These are phyloP conservation scores for Amanita subjunquillea DNA, from an alignment of 768 basidiomycete genomes.

Conservation along the genomic window DNA sequence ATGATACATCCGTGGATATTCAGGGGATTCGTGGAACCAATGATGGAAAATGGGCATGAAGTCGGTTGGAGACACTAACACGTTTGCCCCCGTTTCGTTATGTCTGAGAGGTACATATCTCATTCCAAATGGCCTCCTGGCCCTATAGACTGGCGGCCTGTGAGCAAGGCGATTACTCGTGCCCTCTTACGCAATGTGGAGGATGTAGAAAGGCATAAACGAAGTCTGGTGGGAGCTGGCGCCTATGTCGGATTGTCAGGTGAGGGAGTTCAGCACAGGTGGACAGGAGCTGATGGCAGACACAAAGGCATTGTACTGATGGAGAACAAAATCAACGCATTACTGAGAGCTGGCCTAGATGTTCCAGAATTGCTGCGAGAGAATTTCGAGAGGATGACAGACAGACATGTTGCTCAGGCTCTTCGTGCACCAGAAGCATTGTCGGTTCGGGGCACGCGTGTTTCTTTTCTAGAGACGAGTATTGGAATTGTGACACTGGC, in stretches of 20 bases:
- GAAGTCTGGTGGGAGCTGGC: constrained; percentile 12
- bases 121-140: constrained; percentile 1
- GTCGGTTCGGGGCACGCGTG: neutral
- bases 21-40: constrained; percentile 57
- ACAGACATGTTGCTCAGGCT: constrained; percentile 1
- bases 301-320: constrained; percentile 9
- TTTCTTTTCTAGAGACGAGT: constrained; percentile 31
- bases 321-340: constrained; percentile 8
- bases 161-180: constrained; percentile 14
- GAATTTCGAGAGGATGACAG: constrained; percentile 8
- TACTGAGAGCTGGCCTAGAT: constrained; percentile 1
- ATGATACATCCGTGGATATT: constrained; percentile 34
- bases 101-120: constrained; percentile 4
- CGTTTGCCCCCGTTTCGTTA: neutral
- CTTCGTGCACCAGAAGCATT: neutral
- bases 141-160: constrained; percentile 11
- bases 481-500: constrained; percentile 28
- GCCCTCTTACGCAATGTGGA: constrained; percentile 18
- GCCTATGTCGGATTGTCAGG: constrained; percentile 19
- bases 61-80: constrained; percentile 43
- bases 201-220: constrained; percentile 6
- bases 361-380: neutral
- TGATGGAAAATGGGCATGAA: constrained; percentile 60
- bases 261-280: neutral
- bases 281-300: neutral